Evolutionary conservation across 768 basidiomycete genomes (phyloP), one percentile per base, ranked within the genome.

Genomic region (Macrolepiota fuliginosa): DNA sequence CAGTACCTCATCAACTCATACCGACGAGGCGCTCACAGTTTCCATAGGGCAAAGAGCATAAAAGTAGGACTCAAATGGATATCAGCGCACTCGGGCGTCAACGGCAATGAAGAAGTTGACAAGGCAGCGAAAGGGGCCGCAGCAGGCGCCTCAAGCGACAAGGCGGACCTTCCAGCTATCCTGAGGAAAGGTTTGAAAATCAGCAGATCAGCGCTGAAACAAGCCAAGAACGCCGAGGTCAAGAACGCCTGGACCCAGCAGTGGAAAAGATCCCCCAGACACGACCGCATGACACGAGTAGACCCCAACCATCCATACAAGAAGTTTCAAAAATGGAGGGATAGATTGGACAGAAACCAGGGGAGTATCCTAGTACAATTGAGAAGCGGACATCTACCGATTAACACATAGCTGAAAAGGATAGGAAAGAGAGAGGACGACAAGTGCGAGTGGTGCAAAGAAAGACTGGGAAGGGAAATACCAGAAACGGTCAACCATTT

Each of bases 331-430:
- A 62, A 68, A 36, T 13, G 24, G 13, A 46, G 45, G 32, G 40
- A 62, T 17, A 40, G 61, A 0, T 42, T 66, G 4, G 55, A 22
- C 0, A 6, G 65, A 32, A 27, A 46, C 0, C 58, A 67, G 36
- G 62, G 63, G 1, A 63, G 66, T 29, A 19, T 69, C 0, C 55
- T 76, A 2, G 62, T 67, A 0, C 74, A 76, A 46, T 47, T 76
- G 0, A 58, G 71, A 22, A 70, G 72, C 37, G 67, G 70, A 0
- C 74, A 76, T 53, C 51, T 67, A 35, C 68, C 71, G 0, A 69
- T 73, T 3, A 71, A 74, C 46, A 47, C 39, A n/a, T 63, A 58
- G 17, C 54, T 63, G 7, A 53, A 49, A 42, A 60, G 47, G 32
- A 32, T 52, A 45, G 36, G 47, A 24, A 37, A 40, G 25, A 40